Base-by-base conservation (phyloP, 179 eudicot species). In the Spergularia azorica region DNA sequence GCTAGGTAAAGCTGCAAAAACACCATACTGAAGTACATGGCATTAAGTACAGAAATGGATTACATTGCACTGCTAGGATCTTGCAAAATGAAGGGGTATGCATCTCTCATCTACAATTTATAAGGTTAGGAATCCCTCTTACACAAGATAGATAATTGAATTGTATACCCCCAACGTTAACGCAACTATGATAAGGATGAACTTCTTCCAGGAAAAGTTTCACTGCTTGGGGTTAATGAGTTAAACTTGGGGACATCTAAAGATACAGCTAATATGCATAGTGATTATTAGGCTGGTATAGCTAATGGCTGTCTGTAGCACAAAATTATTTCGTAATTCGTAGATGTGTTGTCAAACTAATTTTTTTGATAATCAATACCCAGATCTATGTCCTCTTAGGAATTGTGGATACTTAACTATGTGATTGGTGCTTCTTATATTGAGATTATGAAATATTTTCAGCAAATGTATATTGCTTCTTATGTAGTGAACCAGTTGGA, bases 21-120 rank as follows among this genome's bases (percentile, higher is more conserved):
- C 91, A 96, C 87, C 94, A 96, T 70, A 86, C 95, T 16, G 94
- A 89, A 74, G 82, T 82, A 14, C 86, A 89, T 72, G 97, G 93
- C 46, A 81, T 87, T 26, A 90, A 81, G 86, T 93, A 93, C 77
- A 88, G 79, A 83, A 88, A 78, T 82, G 96, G 98, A 66, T 79
- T 93, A 82, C 98, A 96, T 72, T 96, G 99, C 76, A 84, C 97
- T 57, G 84, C 93, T 71, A 86, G 94, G 84, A 86, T 93, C 79
- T 78, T 96, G 80, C 83, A 88, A 83, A 89, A 87, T 26, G 99
- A 96, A 89, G 98, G 98, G 89, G 99, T 96, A 96, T 76, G 90
- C 87, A 82, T 82, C 93, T 85, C 78, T 77, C 79, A 82, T 83
- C 76, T 71, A 61, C 69, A 84, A 67, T 65, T 67, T 71, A 72